Evolutionary conservation across 2,329 filamentous ascomycete genomes (phyloP), one percentile per base, ranked within the genome.

Genomic region (Cladosporium sp.): DNA sequence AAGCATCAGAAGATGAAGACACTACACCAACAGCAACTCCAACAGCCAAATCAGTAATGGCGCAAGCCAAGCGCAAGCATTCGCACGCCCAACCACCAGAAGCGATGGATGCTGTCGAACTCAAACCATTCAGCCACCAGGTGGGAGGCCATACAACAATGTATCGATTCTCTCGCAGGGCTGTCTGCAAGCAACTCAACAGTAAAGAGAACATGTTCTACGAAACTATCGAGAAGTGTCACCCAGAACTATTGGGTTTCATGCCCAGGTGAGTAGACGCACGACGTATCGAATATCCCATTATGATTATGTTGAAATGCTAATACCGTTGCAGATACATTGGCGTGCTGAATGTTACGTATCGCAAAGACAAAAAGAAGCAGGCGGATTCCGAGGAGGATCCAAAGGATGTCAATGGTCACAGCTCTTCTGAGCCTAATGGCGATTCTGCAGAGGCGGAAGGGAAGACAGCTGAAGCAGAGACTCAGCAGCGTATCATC

Each of bases 191-290:
- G 79, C 93, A 97, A 79, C 86, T 99, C 74, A 99, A 97, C 78
- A 99, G 97, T 77, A 87, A 94, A 74, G 95, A 99, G 76, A 99
- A 99, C 78, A 92, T 97, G 79, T 99, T 99, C 76, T 99, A 99
- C 78, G 95, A 99, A 79, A 95, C 90, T 63, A 92, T 98, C 73
- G 95, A 99, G 81, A 88, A 88, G 73, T 88, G 92, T 70, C 94
- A 99, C 78, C 91, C 93, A 69, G 91, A 97, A 75, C 84, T 99
- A 73, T 82, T 99, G 66, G 88, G 91, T 49, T 99, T 98, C 76
- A 84, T 99, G 69, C 95, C 95, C 69, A 92, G 93, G 78, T 79
- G 79, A 69, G 79, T 69, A 26, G 16, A 21, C 8, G 39, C 2
- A 5, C 3, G 10, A 21, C 3, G 8, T 46, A 3, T 21, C n/a